Conservation (phyloP, 2,329 filamentous ascomycete genomes). For the Verticillium albo-atrum region DNA sequence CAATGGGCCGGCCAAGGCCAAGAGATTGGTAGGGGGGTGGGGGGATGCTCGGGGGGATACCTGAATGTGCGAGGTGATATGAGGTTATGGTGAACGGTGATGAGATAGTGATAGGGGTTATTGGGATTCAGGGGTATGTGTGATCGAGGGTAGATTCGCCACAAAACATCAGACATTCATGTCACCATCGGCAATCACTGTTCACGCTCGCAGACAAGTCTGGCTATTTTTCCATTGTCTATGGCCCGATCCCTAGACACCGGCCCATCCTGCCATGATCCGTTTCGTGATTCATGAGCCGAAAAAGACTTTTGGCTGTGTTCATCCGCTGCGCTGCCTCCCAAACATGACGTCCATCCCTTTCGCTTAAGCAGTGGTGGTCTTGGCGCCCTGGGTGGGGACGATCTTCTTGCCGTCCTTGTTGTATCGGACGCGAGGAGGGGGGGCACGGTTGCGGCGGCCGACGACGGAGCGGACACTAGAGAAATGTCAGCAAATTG, state of each 20-base stretch:
- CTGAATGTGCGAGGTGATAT: too few species aligned
- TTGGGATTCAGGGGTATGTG: neutral
- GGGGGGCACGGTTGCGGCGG: constrained; percentile 97
- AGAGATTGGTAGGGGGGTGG: neutral
- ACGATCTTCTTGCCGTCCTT: constrained; percentile 99
- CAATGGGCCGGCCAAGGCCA: neutral
- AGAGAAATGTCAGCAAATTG: constrained; percentile 12
- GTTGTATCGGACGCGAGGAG: constrained; percentile 98
- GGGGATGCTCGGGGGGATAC: neutral
- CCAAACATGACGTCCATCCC: neutral
- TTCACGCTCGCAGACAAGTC: neutral
- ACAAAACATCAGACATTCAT: too few species aligned
- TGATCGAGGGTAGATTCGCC: too few species aligned
- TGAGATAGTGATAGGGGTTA: too few species aligned
- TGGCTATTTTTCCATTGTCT: neutral
- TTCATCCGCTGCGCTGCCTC: constrained; percentile 1
- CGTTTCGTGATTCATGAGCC: constrained; percentile 3
- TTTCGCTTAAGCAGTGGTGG: constrained; percentile 17
- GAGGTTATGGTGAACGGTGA: too few species aligned
- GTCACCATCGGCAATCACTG: too few species aligned
- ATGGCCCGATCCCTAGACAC: constrained; percentile 4
- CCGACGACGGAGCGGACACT: constrained; percentile 97
- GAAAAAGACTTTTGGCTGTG: constrained; percentile 1
- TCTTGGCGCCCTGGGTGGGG: constrained; percentile 74
- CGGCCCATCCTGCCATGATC: constrained; percentile 4